Percentiles rank a stretch among this genome's conserved stretches.
These are phyloP conservation scores for Wickerhamiella siamensis DNA, from an alignment of 805 yeast genomes.

Conservation along the genomic window DNA sequence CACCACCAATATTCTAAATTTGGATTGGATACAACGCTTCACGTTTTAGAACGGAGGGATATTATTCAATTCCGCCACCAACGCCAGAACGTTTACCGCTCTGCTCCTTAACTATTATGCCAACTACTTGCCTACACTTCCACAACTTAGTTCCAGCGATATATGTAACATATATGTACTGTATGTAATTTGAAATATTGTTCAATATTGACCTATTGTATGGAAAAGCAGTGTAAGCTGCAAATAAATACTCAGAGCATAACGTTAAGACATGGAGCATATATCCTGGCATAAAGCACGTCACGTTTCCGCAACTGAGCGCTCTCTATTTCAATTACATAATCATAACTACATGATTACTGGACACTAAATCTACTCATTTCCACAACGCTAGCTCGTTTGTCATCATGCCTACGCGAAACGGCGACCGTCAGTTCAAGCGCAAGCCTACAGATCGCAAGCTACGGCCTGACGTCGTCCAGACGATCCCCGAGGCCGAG, in stretches of 20 bases:
- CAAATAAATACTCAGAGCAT: too few species aligned
- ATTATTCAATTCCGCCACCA: constrained; percentile 81
- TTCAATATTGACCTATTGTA: too few species aligned
- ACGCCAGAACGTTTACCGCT: constrained; percentile 63
- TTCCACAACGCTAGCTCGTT: too few species aligned
- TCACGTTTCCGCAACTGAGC: too few species aligned
- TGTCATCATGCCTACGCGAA: neutral
- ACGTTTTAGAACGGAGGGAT: constrained; percentile 71
- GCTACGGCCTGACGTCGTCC: constrained; percentile 33
- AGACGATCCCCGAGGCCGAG: constrained; percentile 52
- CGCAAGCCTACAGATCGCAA: constrained; percentile 39
- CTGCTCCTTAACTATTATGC: constrained; percentile 37
- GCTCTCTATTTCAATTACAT: too few species aligned
- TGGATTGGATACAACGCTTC: constrained; percentile 53
- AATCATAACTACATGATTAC: too few species aligned
- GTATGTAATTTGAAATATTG: neutral
- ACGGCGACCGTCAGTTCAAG: constrained; percentile 19
- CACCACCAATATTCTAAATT: constrained; percentile 38
- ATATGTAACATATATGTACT: neutral
- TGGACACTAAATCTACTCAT: too few species aligned
- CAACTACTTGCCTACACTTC: neutral
- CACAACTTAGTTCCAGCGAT: neutral
- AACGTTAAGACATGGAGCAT: too few species aligned
- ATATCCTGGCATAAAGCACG: too few species aligned
- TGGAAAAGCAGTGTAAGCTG: too few species aligned